These are phyloP conservation scores for Saccharomyces eubayanus DNA, from an alignment of 805 yeast species.

Conservation along the genomic window DNA sequence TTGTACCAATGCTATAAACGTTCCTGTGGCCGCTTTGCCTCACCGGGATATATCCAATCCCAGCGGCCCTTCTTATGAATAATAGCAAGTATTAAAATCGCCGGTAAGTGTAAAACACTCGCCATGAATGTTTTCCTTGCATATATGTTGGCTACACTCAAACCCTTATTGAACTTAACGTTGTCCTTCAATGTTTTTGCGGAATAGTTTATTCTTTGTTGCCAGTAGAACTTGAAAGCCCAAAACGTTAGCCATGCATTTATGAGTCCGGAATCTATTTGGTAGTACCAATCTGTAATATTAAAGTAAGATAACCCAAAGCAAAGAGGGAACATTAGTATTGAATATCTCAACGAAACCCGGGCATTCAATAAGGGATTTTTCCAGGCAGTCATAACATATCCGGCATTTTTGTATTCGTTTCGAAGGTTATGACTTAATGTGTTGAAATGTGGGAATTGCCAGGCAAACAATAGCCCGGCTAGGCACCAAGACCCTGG, in stretches of 20 bases:
- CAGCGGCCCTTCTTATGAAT: conserved; percentile 91
- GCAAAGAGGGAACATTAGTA: conserved; percentile 92
- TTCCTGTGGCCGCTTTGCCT: conserved; percentile 5
- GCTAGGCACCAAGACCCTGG: conserved; percentile 97
- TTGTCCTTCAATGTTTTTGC: conserved; percentile 28
- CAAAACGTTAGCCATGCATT: conserved; percentile 81
- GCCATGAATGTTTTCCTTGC: conserved; percentile 91
- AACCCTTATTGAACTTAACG: conserved; percentile 41
- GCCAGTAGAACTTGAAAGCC: conserved; percentile 79
- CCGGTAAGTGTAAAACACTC: conserved; percentile 89
- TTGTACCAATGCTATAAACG: not conserved
- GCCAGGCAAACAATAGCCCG: conserved; percentile 89
- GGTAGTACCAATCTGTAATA: conserved; percentile 75
- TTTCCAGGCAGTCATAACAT: conserved; percentile 93
- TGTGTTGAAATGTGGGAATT: conserved; percentile 94
- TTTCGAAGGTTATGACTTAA: conserved; percentile 79
- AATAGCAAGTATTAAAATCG: conserved; percentile 83
- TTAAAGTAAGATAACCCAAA: conserved; percentile 69
- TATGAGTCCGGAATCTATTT: conserved; percentile 69
- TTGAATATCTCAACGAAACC: conserved; percentile 81
- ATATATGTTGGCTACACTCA: conserved; percentile 50
- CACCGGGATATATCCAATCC: conserved; percentile 54
- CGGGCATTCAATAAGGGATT: conserved; percentile 89
- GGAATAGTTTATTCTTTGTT: conserved; percentile 57
- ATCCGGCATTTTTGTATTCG: conserved; percentile 88